A percentile compares a stretch with the other conserved stretches of the same genome.
Evolutionary conservation across 2,329 filamentous ascomycete genomes (phyloP).

Genomic region (Aspergillus tubingensis): DNA sequence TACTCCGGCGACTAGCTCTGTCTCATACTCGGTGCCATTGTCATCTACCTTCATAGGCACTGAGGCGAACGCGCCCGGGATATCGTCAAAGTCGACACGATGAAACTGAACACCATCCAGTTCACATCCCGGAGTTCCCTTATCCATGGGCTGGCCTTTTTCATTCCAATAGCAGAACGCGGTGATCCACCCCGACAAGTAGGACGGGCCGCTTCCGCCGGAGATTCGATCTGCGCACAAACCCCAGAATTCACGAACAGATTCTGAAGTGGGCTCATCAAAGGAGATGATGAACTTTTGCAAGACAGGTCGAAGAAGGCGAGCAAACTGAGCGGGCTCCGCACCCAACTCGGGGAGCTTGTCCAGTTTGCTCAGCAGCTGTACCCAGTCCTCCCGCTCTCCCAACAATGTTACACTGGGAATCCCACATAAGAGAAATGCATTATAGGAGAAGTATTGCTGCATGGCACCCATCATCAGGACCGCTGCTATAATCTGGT

Average conservation of each 20-base stretch:
- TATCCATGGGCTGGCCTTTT: slow-evolving; percentile 33
- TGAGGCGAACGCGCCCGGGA: background rate
- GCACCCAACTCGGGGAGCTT: slow-evolving; percentile 48
- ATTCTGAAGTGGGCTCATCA: background rate
- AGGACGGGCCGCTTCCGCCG: slow-evolving; percentile 34
- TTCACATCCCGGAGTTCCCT: background rate
- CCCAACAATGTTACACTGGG: slow-evolving; percentile 57
- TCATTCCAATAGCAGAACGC: slow-evolving; percentile 51
- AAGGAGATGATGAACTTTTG: slow-evolving; percentile 43
- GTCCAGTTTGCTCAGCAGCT: slow-evolving; percentile 47
- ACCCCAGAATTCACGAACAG: slow-evolving; percentile 17
- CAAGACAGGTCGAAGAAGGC: slow-evolving; percentile 49
- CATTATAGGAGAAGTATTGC: slow-evolving; percentile 49
- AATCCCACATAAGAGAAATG: slow-evolving; percentile 47
- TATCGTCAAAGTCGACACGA: background rate
- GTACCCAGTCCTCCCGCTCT: slow-evolving; percentile 49
- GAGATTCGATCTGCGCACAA: slow-evolving; percentile 27
- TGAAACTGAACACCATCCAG: background rate
- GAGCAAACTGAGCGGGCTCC: slow-evolving; percentile 44
- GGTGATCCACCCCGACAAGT: slow-evolving; percentile 53
- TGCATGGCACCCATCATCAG: slow-evolving; percentile 56
- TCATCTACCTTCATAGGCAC: background rate
- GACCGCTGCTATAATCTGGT: slow-evolving; percentile 48
- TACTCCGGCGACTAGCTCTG: background rate
- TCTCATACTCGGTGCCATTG: background rate